These are phyloP conservation scores for Trichoderma semiorbis DNA, from an alignment of 2,329 filamentous ascomycete genomes.

Conservation along the genomic window DNA sequence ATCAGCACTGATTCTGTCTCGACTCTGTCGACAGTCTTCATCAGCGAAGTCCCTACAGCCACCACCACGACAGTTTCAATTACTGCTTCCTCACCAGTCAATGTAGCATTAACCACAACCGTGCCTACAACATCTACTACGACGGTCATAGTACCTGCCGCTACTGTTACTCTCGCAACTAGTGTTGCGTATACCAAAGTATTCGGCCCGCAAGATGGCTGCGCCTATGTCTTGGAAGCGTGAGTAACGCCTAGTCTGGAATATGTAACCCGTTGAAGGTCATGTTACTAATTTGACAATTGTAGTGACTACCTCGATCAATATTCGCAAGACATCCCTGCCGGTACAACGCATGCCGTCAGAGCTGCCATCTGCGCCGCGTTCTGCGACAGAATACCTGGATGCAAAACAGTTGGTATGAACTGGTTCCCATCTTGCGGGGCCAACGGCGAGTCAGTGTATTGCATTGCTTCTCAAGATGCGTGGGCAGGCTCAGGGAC, in stretches of 20 bases:
- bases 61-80: not conserved
- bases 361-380: slow-evolving; percentile 2
- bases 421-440: slow-evolving; percentile 1
- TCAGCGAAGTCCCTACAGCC: not conserved
- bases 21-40: not conserved
- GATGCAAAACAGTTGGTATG: slow-evolving; percentile 3
- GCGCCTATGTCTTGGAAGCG: not conserved
- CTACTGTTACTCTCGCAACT: not conserved
- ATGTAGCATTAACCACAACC: not conserved
- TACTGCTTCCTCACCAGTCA: not conserved
- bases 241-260: not conserved
- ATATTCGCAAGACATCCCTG: not conserved
- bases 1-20: not conserved
- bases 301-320: not conserved
- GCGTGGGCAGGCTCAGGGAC: not conserved
- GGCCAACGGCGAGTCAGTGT: not conserved
- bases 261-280: not conserved
- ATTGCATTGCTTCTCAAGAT: slow-evolving; percentile 5
- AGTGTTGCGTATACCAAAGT: not conserved
- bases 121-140: not conserved
- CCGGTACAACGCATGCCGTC: not conserved
- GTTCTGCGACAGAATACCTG: not conserved
- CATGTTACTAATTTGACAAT: not conserved
- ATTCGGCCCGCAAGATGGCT: not conserved
- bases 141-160: slow-evolving; percentile 1